Evolutionary conservation across 2,329 filamentous ascomycete genomes (phyloP), one percentile per base, ranked within the genome.

Genomic region (Botrytis galanthina): DNA sequence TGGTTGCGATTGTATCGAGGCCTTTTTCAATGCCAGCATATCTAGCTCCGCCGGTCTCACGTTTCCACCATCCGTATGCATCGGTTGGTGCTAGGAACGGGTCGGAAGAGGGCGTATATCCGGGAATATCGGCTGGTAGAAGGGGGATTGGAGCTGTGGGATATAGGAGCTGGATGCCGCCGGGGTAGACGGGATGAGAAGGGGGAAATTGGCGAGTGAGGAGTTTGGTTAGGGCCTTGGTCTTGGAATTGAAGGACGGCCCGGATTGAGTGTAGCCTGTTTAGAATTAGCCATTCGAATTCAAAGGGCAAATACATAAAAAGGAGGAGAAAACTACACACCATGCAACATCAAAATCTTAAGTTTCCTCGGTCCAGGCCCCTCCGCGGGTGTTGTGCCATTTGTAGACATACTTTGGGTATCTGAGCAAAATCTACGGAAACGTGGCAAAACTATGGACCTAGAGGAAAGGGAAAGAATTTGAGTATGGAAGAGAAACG

Each of bases 261-360:
- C 95, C 94, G 42, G 93, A 97, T 86, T 98, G 95, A 12, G 95
- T 97, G 87, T 91, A 98, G 82, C 95, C 92, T 91, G 73, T 18
- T 12, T 3, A 4, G 22, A n/a, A 51, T 67, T 44, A 71, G 51
- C 44, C 46, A 54, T 44, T 62, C 46, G 32, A 51, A n/a, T 42
- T 46, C 20, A 26, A 14, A 12, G n/a, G 61, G 6, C 35, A 8
- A 44, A 42, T 42, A 61, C 32, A 60, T 7, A 32, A n/a, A n/a
- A 59, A 57, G 48, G 62, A 14, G 18, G 39, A 32, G 46, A 57
- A 39, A 20, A 37, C 46, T 39, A 78, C 83, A 72, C 81, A 90
- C 89, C 92, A 79, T 95, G 92, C 42, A 95, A 86, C 91, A 94
- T 93, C 62, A 95, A 85, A 76, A 95, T 90, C 82, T 90, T 93